Percentiles rank a stretch among this genome's conserved stretches.
Conservation (phyloP, 2,329 filamentous ascomycete species). For the Botryotinia convoluta region DNA sequence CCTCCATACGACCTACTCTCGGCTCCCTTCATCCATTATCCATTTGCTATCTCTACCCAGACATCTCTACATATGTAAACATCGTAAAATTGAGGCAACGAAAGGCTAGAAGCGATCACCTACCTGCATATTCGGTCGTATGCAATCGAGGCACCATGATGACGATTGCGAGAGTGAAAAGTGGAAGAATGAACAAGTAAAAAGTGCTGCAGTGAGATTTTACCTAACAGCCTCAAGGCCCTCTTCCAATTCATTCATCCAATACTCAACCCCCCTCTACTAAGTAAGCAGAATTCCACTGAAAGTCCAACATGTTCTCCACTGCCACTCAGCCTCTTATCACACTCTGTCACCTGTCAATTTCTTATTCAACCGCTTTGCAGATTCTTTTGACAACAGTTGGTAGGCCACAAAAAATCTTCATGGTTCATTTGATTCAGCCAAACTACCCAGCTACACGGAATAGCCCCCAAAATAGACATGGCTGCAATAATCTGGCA, state of each 20-base stretch:
- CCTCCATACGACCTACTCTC: background rate
- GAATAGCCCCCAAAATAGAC: constrained; percentile 2
- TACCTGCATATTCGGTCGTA: background rate
- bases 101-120: background rate
- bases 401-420: background rate
- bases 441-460: constrained; percentile 1
- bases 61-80: background rate
- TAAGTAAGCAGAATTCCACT: background rate
- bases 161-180: background rate
- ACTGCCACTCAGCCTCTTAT: constrained; percentile 8
- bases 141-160: background rate
- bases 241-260: background rate
- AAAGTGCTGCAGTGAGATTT: background rate
- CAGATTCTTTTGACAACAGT: constrained; percentile 9
- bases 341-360: background rate
- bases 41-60: background rate
- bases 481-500: background rate
- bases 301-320: background rate
- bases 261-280: background rate
- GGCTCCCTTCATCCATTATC: background rate
- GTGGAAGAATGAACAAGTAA: background rate
- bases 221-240: background rate
- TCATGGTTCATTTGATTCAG: background rate
- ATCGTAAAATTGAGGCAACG: background rate
- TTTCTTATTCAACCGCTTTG: background rate